Percentiles rank a stretch among this genome's conserved stretches.
Conservation (phyloP, 305 asterid species). For the Solanum hybrid region DNA sequence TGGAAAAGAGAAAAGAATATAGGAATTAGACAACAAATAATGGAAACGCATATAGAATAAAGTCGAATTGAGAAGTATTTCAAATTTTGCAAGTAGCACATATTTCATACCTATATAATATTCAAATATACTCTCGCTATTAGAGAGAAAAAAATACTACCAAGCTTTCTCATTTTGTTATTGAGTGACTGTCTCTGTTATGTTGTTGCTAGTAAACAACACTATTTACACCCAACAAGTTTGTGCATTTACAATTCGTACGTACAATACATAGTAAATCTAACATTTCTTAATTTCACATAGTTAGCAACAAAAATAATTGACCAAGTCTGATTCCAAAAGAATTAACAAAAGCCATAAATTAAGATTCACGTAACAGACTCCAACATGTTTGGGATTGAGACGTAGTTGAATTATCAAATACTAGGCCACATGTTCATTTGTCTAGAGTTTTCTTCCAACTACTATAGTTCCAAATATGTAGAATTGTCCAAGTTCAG, state of each 20-base stretch:
- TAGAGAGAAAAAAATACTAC: neutral
- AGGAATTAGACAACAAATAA: neutral
- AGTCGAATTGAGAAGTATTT: neutral
- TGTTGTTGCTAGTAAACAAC: neutral
- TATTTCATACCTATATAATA: neutral
- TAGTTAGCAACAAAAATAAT: too few relatives aligned
- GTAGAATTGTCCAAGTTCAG: neutral
- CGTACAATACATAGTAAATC: neutral
- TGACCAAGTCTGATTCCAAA: too few relatives aligned
- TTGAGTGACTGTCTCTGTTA: neutral
- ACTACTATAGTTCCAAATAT: neutral
- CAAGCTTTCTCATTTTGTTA: neutral
- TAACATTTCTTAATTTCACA: neutral
- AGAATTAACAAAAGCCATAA: neutral
- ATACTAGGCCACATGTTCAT: neutral
- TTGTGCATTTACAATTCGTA: neutral
- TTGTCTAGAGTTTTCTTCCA: constrained; percentile 1
- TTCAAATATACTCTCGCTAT: neutral
- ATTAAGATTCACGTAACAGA: neutral
- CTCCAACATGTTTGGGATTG: neutral
- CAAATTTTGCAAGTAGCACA: neutral
- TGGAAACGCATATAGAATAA: neutral
- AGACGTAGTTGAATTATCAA: neutral
- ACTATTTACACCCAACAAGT: neutral
- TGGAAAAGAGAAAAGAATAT: neutral